Evolutionary conservation across 176 grass and related monocot species (phyloP).

Genomic region (Hordeum vulgare): DNA sequence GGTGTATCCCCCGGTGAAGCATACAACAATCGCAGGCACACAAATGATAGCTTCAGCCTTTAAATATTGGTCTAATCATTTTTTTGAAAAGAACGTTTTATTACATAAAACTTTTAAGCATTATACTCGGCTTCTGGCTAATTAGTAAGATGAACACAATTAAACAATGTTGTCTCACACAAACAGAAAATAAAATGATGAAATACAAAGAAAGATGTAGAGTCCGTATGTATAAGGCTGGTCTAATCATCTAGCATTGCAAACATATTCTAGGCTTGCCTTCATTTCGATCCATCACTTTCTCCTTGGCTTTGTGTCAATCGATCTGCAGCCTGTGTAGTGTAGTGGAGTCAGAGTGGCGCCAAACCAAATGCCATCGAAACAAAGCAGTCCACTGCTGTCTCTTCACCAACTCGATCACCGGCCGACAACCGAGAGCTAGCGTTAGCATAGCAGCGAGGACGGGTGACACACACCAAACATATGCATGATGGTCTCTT

Average conservation of each 20-base stretch:
- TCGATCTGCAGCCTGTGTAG: slow-evolving; percentile 6
- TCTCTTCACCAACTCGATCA: slow-evolving; percentile 8
- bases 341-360: slow-evolving; percentile 43
- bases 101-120: too few relatives aligned
- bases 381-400: slow-evolving; percentile 30
- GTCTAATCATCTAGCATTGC: slow-evolving; percentile 5
- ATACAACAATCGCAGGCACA: not conserved
- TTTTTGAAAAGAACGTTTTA: too few relatives aligned
- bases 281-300: not conserved
- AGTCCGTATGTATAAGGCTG: too few relatives aligned
- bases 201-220: too few relatives aligned
- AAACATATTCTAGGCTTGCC: not conserved
- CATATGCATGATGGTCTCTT: not conserved
- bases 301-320: slow-evolving; percentile 1
- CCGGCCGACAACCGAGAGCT: not conserved
- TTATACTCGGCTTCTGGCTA: too few relatives aligned
- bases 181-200: too few relatives aligned
- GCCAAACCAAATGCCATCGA: slow-evolving; percentile 37
- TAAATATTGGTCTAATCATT: too few relatives aligned
- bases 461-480: not conserved
- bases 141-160: too few relatives aligned
- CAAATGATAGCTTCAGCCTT: not conserved
- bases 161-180: too few relatives aligned
- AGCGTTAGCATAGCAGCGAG: slow-evolving; percentile 6
- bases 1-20: not conserved